Conservation (phyloP, 495 filamentous ascomycete species). For the Penicillium bovifimosum region DNA sequence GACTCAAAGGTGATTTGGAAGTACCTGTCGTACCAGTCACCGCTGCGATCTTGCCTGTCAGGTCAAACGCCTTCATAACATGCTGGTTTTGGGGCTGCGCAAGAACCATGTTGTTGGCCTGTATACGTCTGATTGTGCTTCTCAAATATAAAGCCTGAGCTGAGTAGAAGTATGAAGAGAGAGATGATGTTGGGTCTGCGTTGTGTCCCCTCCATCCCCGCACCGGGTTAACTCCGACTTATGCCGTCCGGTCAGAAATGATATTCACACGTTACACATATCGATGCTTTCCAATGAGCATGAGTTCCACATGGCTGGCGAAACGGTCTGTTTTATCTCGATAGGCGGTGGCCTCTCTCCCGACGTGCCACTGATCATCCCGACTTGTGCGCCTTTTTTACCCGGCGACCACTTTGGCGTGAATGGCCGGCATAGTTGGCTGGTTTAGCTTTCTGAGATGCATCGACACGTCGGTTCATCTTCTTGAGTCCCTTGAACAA, state of each 20-base stretch:
- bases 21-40: conserved; percentile 26
- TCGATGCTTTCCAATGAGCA: too few relatives aligned
- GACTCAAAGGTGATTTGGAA: background rate
- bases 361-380: background rate
- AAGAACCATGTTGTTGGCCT: conserved; percentile 34
- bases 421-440: background rate
- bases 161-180: background rate
- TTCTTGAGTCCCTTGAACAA: conserved; percentile 4
- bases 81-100: conserved; percentile 32
- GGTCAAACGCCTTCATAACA: conserved; percentile 32
- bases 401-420: background rate
- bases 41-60: conserved; percentile 32
- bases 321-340: too few relatives aligned
- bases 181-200: background rate
- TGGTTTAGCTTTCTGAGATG: background rate
- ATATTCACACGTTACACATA: too few relatives aligned
- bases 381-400: background rate
- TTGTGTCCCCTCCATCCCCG: conserved; percentile 1
- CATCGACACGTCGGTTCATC: background rate
- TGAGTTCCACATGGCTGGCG: too few relatives aligned
- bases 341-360: too few relatives aligned
- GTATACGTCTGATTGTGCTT: too few relatives aligned
- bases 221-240: conserved; percentile 7
- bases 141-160: background rate
- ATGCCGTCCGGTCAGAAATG: too few relatives aligned